These are phyloP conservation scores for Colletotrichum sp. DNA, from an alignment of 2,329 filamentous ascomycete species.

Conservation along the genomic window DNA sequence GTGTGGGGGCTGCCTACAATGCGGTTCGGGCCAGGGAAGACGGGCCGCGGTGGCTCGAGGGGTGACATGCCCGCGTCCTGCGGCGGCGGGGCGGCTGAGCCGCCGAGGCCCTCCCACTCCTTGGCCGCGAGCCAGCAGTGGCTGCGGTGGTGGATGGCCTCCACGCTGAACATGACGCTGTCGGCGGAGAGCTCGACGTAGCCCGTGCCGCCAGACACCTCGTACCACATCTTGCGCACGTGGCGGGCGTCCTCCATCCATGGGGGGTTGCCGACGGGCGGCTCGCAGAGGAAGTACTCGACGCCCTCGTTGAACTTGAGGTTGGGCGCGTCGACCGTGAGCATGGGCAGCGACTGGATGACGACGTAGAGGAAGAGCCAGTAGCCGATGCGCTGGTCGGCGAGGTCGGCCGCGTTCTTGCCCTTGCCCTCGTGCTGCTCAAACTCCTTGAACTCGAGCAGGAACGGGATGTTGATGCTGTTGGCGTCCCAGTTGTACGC, in stretches of 20 bases:
- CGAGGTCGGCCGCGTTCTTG: slow-evolving; percentile 69
- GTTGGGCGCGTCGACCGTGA: slow-evolving; percentile 77
- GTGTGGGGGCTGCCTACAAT: slow-evolving; percentile 26
- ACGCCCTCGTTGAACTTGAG: slow-evolving; percentile 73
- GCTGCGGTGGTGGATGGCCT: slow-evolving; percentile 63
- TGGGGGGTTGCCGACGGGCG: slow-evolving; percentile 73
- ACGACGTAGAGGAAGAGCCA: slow-evolving; percentile 85
- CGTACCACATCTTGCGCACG: slow-evolving; percentile 75
- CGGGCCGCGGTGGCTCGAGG: slow-evolving; percentile 39
- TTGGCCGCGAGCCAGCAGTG: slow-evolving; percentile 62
- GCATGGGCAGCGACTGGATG: slow-evolving; percentile 77
- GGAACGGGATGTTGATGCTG: slow-evolving; percentile 62
- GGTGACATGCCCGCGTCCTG: slow-evolving; percentile 41
- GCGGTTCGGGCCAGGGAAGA: slow-evolving; percentile 36
- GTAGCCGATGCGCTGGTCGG: slow-evolving; percentile 74
- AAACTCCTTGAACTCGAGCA: slow-evolving; percentile 73
- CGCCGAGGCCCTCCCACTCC: slow-evolving; percentile 48
- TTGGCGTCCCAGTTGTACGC: slow-evolving; percentile 81
- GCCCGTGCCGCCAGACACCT: slow-evolving; percentile 67
- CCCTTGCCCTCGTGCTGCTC: slow-evolving; percentile 72
- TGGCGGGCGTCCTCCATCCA: slow-evolving; percentile 73
- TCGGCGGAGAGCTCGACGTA: slow-evolving; percentile 65
- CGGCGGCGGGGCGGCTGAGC: slow-evolving; percentile 27
- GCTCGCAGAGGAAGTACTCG: slow-evolving; percentile 83
- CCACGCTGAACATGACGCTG: slow-evolving; percentile 65